Conservation (phyloP, 805 yeast genomes). For the Ogataea trehaloabstinens region DNA sequence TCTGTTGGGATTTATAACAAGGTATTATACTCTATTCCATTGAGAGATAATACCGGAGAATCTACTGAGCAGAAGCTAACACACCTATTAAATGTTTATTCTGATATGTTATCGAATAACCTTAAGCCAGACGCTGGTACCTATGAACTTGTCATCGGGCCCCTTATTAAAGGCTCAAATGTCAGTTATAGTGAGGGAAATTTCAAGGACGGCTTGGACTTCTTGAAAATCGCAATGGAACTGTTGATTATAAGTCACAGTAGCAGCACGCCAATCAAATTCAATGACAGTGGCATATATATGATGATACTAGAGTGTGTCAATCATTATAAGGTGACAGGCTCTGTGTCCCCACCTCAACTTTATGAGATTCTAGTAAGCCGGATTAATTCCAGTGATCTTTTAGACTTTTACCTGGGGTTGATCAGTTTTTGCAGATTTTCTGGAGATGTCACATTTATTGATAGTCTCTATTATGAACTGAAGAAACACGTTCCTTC, state of each 20-base stretch:
- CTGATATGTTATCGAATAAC: constrained; percentile 55
- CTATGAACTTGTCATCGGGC: constrained; percentile 49
- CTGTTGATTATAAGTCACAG: constrained; percentile 35
- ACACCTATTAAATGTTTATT: constrained; percentile 61
- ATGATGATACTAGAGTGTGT: constrained; percentile 25
- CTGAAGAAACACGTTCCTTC: constrained; percentile 18
- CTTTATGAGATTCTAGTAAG: constrained; percentile 17
- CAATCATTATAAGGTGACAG: constrained; percentile 22
- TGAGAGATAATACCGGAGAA: constrained; percentile 49
- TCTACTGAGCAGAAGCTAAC: constrained; percentile 61
- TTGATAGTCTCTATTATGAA: constrained; percentile 37
- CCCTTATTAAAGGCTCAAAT: constrained; percentile 50
- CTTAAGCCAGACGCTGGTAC: constrained; percentile 57
- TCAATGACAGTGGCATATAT: constrained; percentile 18
- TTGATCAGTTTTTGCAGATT: constrained; percentile 39
- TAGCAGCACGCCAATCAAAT: constrained; percentile 14
- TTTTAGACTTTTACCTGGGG: constrained; percentile 35
- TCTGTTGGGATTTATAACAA: constrained; percentile 50
- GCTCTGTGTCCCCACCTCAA: constrained; percentile 14
- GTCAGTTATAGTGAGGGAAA: constrained; percentile 36
- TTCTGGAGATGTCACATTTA: constrained; percentile 36
- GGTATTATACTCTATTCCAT: constrained; percentile 52
- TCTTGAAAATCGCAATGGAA: constrained; percentile 49
- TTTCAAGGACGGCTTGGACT: constrained; percentile 42
- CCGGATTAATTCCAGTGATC: constrained; percentile 10